Percentiles rank a stretch among this genome's conserved stretches.
These are phyloP conservation scores for Cryptosporidium parvum DNA, from an alignment of 169 alveolate species.

Conservation along the genomic window DNA sequence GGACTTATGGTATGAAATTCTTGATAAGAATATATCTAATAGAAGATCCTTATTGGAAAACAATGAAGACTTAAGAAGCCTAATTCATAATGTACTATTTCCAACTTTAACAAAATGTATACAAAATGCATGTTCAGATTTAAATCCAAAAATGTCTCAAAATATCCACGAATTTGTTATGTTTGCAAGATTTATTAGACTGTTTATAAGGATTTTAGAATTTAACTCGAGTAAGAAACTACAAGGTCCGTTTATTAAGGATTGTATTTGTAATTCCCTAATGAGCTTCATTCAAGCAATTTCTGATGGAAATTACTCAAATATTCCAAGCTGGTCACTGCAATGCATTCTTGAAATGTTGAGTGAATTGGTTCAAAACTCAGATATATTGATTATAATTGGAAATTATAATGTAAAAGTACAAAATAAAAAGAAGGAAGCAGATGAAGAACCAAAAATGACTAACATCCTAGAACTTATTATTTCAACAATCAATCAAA, in stretches of 20 bases:
- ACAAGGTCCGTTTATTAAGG: constrained; percentile 48
- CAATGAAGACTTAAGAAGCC: constrained; percentile 31
- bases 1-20: constrained; percentile 63
- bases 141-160: constrained; percentile 44
- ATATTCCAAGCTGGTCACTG: constrained; percentile 71
- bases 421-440: background rate
- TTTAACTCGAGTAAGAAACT: constrained; percentile 15
- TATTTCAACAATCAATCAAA: constrained; percentile 5
- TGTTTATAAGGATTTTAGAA: constrained; percentile 31
- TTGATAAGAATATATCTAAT: constrained; percentile 9
- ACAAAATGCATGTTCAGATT: constrained; percentile 24
- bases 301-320: constrained; percentile 6
- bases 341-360: constrained; percentile 70
- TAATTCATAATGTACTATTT: constrained; percentile 37
- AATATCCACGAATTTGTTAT: constrained; percentile 46
- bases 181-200: constrained; percentile 61
- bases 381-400: constrained; percentile 13
- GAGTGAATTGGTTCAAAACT: constrained; percentile 40
- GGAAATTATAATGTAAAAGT: constrained; percentile 28
- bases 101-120: constrained; percentile 63
- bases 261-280: constrained; percentile 31
- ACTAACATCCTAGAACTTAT: constrained; percentile 18
- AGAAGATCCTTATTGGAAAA: constrained; percentile 18
- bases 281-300: constrained; percentile 18
- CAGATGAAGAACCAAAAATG: background rate